These are phyloP conservation scores for Dothiorella sarmentorum DNA, from an alignment of 2,329 filamentous ascomycete species.

Conservation along the genomic window DNA sequence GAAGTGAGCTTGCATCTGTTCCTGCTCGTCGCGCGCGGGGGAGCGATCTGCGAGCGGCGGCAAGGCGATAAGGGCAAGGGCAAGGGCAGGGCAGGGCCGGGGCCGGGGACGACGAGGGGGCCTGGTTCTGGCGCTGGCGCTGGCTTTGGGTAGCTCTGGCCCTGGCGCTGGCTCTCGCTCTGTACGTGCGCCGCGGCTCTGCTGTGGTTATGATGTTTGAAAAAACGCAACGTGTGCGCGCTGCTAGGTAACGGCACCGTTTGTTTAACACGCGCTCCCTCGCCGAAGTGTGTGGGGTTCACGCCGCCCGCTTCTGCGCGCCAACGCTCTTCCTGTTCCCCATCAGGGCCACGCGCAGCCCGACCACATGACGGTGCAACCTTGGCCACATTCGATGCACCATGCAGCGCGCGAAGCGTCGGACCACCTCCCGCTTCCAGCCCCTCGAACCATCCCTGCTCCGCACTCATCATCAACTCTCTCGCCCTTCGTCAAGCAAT, in stretches of 20 bases:
- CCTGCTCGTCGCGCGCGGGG: neutral
- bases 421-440: neutral
- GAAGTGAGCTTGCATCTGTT: neutral
- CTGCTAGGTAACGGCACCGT: constrained; percentile 4
- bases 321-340: constrained; percentile 10
- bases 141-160: too few species aligned
- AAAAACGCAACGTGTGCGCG: neutral
- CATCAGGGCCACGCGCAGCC: constrained; percentile 7
- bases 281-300: neutral
- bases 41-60: neutral
- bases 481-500: constrained; percentile 11
- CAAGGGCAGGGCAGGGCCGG: neutral
- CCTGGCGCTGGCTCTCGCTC: too few species aligned
- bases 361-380: constrained; percentile 13
- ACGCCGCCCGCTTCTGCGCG: neutral
- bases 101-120: neutral
- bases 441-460: too few species aligned
- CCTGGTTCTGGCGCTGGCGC: neutral
- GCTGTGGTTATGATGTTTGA: neutral
- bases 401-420: neutral
- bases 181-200: constrained; percentile 11
- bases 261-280: constrained; percentile 7
- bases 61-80: neutral
- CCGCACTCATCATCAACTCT: too few species aligned
- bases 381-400: neutral